A percentile compares a stretch with the other conserved stretches of the same genome.
Conservation (phyloP, 768 basidiomycete genomes). For the Lactifluus pinguis region DNA sequence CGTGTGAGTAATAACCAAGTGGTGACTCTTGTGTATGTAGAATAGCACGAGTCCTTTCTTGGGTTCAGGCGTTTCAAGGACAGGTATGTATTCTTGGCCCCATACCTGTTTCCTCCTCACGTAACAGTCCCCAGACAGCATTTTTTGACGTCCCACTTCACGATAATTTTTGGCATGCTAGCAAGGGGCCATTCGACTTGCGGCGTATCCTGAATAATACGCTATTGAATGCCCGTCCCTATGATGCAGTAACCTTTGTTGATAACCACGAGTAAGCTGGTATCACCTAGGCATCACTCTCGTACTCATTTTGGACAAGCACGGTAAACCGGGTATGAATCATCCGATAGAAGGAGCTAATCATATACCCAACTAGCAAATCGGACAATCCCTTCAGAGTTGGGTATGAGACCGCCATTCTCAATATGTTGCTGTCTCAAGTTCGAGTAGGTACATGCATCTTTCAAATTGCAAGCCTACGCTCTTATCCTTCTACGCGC, state of each 20-base stretch:
- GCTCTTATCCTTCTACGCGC: constrained; percentile 66
- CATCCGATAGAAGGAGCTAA: neutral
- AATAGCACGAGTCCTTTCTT: constrained; percentile 36
- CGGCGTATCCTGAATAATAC: constrained; percentile 63
- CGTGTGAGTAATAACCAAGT: neutral
- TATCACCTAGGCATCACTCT: neutral
- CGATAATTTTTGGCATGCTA: constrained; percentile 71
- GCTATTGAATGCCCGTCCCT: constrained; percentile 56
- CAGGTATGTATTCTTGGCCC: constrained; percentile 35
- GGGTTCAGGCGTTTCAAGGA: constrained; percentile 54
- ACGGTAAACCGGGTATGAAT: constrained; percentile 39
- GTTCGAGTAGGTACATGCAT: constrained; percentile 44
- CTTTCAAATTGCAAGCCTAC: constrained; percentile 79
- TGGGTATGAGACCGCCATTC: constrained; percentile 45
- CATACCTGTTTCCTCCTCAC: neutral
- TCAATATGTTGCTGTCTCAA: neutral
- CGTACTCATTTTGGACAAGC: constrained; percentile 28
- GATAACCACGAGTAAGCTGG: constrained; percentile 78
- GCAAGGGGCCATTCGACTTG: constrained; percentile 69
- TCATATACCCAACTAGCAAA: constrained; percentile 32
- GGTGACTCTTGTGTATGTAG: constrained; percentile 32
- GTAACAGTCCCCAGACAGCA: constrained; percentile 43
- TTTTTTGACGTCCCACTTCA: constrained; percentile 93
- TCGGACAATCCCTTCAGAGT: constrained; percentile 72
- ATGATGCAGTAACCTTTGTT: constrained; percentile 83